Evolutionary conservation across 176 grass and related monocot species (phyloP).

Genomic region (Avena insularis): DNA sequence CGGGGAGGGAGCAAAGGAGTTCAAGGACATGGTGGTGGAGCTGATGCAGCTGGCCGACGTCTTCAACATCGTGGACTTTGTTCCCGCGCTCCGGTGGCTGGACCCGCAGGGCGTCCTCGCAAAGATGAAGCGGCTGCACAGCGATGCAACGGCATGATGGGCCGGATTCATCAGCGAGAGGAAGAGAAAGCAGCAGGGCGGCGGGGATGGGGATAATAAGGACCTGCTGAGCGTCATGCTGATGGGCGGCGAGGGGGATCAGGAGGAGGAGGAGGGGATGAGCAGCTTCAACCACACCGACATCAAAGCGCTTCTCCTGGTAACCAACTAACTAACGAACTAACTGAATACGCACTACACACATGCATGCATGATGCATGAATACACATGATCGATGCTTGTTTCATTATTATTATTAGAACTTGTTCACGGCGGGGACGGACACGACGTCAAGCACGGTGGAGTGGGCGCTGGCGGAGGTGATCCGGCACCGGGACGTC

Average conservation of each 20-base stretch:
- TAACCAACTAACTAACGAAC: too few species aligned
- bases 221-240: slow-evolving; percentile 54
- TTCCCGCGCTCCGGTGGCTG: slow-evolving; percentile 56
- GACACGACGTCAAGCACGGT: slow-evolving; percentile 68
- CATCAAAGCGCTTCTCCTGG: slow-evolving; percentile 69
- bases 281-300: slow-evolving; percentile 53
- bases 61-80: slow-evolving; percentile 71
- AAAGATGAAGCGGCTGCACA: slow-evolving; percentile 71
- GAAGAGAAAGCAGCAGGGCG: neutral
- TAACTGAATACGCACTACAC: too few species aligned
- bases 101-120: slow-evolving; percentile 64
- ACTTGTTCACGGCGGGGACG: slow-evolving; percentile 61
- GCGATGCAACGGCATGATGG: slow-evolving; percentile 67
- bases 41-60: slow-evolving; percentile 63
- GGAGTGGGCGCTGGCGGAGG: slow-evolving; percentile 73
- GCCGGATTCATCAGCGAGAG: slow-evolving; percentile 59
- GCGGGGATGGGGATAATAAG: too few species aligned
- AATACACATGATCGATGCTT: too few species aligned
- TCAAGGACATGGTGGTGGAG: slow-evolving; percentile 75
- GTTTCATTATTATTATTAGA: slow-evolving; percentile 34
- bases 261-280: neutral
- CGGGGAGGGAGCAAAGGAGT: slow-evolving; percentile 50
- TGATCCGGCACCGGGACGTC: slow-evolving; percentile 56
- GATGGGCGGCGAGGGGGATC: neutral
- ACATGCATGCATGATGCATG: too few species aligned